These are phyloP conservation scores for Alternaria angustiovoidea DNA, from an alignment of 2,329 filamentous ascomycete species.

Conservation along the genomic window DNA sequence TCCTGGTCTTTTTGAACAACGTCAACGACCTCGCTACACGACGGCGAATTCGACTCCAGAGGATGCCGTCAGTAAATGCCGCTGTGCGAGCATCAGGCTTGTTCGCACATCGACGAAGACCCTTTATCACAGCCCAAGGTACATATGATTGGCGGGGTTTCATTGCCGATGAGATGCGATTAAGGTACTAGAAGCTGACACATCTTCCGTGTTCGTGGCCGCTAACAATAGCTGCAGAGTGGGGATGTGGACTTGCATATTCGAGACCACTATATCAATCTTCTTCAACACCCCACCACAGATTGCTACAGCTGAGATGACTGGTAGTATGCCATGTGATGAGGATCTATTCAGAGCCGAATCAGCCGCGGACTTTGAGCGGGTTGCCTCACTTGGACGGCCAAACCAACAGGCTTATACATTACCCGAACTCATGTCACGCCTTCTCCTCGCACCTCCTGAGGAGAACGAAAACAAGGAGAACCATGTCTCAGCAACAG, in stretches of 20 bases:
- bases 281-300: neutral
- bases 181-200: neutral
- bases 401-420: neutral
- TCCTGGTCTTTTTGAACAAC: neutral
- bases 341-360: neutral
- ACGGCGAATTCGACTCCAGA: neutral
- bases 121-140: neutral
- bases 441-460: neutral
- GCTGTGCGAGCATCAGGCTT: neutral
- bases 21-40: neutral
- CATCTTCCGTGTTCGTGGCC: too few relatives aligned
- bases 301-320: neutral
- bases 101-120: neutral
- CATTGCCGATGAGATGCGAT: neutral
- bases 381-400: neutral
- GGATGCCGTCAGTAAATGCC: neutral
- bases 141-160: neutral
- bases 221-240: neutral
- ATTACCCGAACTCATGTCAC: neutral
- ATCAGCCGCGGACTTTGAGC: neutral
- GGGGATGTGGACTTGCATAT: neutral
- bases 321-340: neutral
- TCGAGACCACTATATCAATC: neutral
- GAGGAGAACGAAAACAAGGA: neutral
- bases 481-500: neutral